Evolutionary conservation across 306 rosid species (phyloP).

Genomic region (Trifolium fragiferum): DNA sequence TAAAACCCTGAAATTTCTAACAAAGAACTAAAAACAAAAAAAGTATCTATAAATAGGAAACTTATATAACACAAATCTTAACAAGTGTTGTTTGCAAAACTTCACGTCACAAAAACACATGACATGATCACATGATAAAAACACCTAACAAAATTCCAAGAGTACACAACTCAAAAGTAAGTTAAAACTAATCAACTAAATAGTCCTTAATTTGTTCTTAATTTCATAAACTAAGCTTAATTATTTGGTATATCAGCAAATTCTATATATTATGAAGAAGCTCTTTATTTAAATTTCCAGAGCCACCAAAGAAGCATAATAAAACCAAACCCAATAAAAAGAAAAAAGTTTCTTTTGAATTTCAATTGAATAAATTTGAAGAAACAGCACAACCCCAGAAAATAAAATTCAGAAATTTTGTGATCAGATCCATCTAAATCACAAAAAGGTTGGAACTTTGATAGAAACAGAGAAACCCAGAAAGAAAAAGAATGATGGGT

Average conservation of each 20-base stretch:
- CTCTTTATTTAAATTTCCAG: constrained; percentile 41
- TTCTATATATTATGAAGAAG: constrained; percentile 11
- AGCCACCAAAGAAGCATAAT: constrained; percentile 50
- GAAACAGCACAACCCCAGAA: background rate
- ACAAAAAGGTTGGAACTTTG: background rate
- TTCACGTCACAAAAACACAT: constrained; percentile 12
- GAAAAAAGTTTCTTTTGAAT: background rate
- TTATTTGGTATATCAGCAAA: constrained; percentile 2
- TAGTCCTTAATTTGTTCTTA: background rate
- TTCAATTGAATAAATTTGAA: background rate
- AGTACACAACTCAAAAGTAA: background rate
- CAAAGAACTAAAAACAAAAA: constrained; percentile 29
- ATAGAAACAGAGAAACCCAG: background rate
- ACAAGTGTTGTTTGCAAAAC: constrained; percentile 30
- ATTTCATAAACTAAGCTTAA: background rate
- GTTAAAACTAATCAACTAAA: constrained; percentile 10
- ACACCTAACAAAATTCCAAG: constrained; percentile 32
- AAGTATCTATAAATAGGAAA: constrained; percentile 33
- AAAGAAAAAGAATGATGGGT: background rate
- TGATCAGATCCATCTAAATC: background rate
- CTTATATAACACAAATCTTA: constrained; percentile 21
- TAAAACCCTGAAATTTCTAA: constrained; percentile 28
- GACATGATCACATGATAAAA: constrained; percentile 40
- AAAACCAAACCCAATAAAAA: background rate
- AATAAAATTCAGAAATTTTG: background rate